Evolutionary conservation across 2,329 filamentous ascomycete species (phyloP).

Genomic region (Tolypocladium paradoxum): DNA sequence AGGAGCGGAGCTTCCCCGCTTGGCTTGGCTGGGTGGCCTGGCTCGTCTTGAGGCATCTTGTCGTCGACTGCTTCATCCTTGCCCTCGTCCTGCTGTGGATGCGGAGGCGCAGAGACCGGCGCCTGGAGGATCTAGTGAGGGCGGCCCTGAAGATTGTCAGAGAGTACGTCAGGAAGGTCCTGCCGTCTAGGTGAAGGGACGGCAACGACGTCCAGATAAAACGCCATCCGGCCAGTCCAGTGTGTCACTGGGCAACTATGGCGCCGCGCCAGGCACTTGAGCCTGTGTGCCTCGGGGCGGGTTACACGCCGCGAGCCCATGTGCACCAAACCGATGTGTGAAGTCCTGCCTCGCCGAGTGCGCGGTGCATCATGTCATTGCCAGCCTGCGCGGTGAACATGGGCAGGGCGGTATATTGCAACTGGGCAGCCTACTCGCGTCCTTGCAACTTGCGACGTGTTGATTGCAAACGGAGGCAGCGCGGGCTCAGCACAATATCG

Average conservation of each 20-base stretch:
- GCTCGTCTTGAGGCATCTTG: constrained; percentile 60
- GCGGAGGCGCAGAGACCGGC: constrained; percentile 57
- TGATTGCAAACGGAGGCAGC: background rate
- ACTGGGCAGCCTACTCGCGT: background rate
- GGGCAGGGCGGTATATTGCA: background rate
- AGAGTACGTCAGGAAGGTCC: constrained; percentile 47
- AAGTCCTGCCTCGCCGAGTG: background rate
- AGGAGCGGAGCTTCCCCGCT: constrained; percentile 50
- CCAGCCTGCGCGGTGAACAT: background rate
- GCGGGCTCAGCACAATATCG: background rate
- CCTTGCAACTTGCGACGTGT: background rate
- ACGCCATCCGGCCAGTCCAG: background rate
- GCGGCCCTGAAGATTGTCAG: constrained; percentile 46
- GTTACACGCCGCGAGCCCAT: background rate
- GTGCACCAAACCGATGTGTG: background rate
- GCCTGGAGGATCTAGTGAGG: constrained; percentile 64
- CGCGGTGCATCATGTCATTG: background rate
- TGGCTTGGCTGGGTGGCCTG: constrained; percentile 65
- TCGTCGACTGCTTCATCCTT: constrained; percentile 59
- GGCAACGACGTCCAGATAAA: background rate
- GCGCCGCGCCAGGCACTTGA: background rate
- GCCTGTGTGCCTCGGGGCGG: background rate
- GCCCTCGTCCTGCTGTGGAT: constrained; percentile 60
- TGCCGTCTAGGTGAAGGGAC: constrained; percentile 42
- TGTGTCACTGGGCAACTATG: background rate